phyloP scores from a whole-genome alignment of 805 yeast species.

The Wickerhamiella nectarea region DNA sequence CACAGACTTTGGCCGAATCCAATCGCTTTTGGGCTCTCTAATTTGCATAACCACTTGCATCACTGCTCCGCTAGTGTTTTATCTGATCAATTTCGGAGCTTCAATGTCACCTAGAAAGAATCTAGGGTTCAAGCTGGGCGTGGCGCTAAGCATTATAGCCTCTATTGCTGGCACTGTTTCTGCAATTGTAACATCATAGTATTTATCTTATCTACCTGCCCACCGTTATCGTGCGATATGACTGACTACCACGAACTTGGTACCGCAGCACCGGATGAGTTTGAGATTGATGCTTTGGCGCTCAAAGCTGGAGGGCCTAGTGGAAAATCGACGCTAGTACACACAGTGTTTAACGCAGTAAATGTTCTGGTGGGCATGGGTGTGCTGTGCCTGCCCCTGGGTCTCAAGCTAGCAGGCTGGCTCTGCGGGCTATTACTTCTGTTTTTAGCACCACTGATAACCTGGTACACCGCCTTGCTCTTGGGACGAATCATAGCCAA shows the following conservation, averaged over 20 bases:
- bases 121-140: neutral
- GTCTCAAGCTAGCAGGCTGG: slow-evolving; percentile 48
- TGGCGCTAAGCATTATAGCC: neutral
- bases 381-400: slow-evolving; percentile 50
- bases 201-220: no score
- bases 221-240: no score
- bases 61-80: slow-evolving; percentile 63
- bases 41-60: slow-evolving; percentile 69
- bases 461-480: slow-evolving; percentile 65
- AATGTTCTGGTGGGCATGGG: slow-evolving; percentile 60
- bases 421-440: slow-evolving; percentile 48
- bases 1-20: slow-evolving; percentile 69
- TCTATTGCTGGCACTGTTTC: slow-evolving; percentile 2
- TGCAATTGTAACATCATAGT: neutral
- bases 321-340: slow-evolving; percentile 38
- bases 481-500: slow-evolving; percentile 66
- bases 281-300: no score
- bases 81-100: slow-evolving; percentile 28
- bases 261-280: no score
- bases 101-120: neutral
- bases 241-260: no score
- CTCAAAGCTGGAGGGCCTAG: no score
- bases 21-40: slow-evolving; percentile 71
- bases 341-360: slow-evolving; percentile 52
- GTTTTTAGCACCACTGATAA: slow-evolving; percentile 45